A percentile compares a stretch with the other conserved stretches of the same genome.
These are phyloP conservation scores for Phytophthora vignae DNA, from an alignment of 352 stramenopile species.

Conservation along the genomic window DNA sequence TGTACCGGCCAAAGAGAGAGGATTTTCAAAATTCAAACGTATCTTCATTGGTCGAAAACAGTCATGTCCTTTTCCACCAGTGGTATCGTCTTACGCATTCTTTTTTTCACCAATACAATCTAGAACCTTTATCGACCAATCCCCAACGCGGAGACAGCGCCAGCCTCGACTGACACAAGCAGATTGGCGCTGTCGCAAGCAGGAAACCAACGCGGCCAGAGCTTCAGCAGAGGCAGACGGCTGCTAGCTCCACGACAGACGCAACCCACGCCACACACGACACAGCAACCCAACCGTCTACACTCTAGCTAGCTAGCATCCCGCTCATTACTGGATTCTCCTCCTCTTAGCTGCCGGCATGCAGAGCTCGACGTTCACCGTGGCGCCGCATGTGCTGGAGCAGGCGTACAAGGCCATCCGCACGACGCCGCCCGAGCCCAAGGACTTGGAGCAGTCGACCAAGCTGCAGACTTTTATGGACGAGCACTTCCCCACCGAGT, in stretches of 20 bases:
- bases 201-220: background rate
- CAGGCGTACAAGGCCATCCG: slow-evolving; percentile 92
- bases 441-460: slow-evolving; percentile 83
- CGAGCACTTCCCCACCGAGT: slow-evolving; percentile 79
- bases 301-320: too few relatives aligned
- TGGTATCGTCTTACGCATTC: slow-evolving; percentile 11
- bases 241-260: too few relatives aligned
- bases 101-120: too few relatives aligned
- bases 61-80: slow-evolving; percentile 8
- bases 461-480: slow-evolving; percentile 90
- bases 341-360: slow-evolving; percentile 22
- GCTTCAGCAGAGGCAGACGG: background rate
- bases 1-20: background rate
- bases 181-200: slow-evolving; percentile 24
- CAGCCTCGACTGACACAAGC: slow-evolving; percentile 22
- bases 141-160: slow-evolving; percentile 13
- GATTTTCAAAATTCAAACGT: slow-evolving; percentile 33
- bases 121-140: background rate
- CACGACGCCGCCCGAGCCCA: slow-evolving; percentile 82
- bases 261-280: too few relatives aligned
- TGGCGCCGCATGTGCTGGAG: slow-evolving; percentile 80
- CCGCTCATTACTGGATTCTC: too few relatives aligned
- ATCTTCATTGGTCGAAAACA: slow-evolving; percentile 18
- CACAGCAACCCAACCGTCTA: too few relatives aligned
- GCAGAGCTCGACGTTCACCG: slow-evolving; percentile 74